phyloP scores from a whole-genome alignment of 768 basidiomycete genomes.

The Suillus spraguei region DNA sequence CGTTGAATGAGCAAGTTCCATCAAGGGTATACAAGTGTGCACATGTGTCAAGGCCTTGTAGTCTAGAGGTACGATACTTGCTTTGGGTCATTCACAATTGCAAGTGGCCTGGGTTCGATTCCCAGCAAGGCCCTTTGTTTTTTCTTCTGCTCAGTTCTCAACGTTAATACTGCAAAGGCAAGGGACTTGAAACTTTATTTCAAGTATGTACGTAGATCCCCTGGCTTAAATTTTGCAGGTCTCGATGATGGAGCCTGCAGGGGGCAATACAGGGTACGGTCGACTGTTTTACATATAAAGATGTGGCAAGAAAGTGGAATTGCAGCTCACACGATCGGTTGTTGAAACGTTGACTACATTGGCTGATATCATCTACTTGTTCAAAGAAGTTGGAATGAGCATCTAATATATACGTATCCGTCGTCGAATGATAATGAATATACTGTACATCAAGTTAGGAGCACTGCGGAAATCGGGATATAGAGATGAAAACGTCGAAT shows the following conservation, averaged over 20 bases:
- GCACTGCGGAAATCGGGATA: neutral
- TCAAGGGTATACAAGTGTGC: neutral
- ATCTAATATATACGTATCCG: neutral
- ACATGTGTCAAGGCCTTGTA: slow-evolving; percentile 25
- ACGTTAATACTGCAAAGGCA: neutral
- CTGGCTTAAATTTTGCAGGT: neutral
- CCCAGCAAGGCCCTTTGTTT: slow-evolving; percentile 24
- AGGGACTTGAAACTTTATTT: neutral
- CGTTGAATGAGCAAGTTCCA: too few species aligned
- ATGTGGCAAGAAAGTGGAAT: neutral
- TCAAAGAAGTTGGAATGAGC: neutral
- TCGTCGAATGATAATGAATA: neutral
- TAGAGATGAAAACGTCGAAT: neutral
- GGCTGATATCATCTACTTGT: neutral
- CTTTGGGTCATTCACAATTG: slow-evolving; percentile 30
- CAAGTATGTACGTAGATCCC: neutral
- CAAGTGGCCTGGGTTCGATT: slow-evolving; percentile 29
- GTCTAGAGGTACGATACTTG: slow-evolving; percentile 43
- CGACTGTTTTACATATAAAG: neutral
- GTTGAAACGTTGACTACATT: neutral
- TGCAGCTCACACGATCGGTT: neutral
- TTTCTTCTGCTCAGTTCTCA: neutral
- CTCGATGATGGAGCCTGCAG: neutral
- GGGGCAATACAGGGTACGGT: neutral
- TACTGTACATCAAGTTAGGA: neutral